A percentile compares a stretch with the other conserved stretches of the same genome.
These are phyloP conservation scores for Penicillium macrosclerotiorum DNA, from an alignment of 495 filamentous ascomycete species.

Conservation along the genomic window DNA sequence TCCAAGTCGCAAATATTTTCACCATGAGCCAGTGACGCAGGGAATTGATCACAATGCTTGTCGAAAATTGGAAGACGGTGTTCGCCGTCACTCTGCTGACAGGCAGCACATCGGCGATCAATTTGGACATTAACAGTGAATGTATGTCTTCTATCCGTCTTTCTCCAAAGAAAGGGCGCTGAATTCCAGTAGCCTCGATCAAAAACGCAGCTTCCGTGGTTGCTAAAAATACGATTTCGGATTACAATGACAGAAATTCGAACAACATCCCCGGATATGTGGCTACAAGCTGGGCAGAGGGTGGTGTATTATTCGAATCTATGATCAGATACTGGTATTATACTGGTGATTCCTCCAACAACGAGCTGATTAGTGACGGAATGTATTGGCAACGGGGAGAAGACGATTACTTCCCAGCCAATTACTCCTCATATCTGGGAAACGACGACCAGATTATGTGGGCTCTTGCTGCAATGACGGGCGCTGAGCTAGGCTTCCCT, in stretches of 20 bases:
- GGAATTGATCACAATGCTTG: neutral
- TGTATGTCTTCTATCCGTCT: slow-evolving; percentile 1
- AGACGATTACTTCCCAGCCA: slow-evolving; percentile 60
- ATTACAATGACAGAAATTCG: slow-evolving; percentile 59
- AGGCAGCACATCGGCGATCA: slow-evolving; percentile 11
- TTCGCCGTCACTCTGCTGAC: slow-evolving; percentile 4
- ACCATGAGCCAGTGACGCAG: neutral
- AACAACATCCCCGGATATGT: slow-evolving; percentile 56
- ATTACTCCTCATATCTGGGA: slow-evolving; percentile 51
- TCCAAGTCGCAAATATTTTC: neutral
- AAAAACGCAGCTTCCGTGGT: slow-evolving; percentile 55
- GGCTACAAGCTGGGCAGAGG: slow-evolving; percentile 64
- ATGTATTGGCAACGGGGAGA: slow-evolving; percentile 60
- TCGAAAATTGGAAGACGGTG: neutral
- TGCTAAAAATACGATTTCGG: slow-evolving; percentile 61
- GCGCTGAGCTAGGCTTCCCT: slow-evolving; percentile 61
- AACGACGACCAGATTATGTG: slow-evolving; percentile 72
- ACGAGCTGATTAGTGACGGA: slow-evolving; percentile 50
- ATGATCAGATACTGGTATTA: slow-evolving; percentile 68
- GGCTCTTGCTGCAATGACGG: slow-evolving; percentile 67
- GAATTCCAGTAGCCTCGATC: slow-evolving; percentile 54
- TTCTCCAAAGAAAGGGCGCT: neutral
- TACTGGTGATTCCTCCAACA: slow-evolving; percentile 62
- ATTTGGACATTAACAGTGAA: slow-evolving; percentile 13
- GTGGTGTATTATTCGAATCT: slow-evolving; percentile 64